Evolutionary conservation across 805 yeast species (phyloP), one percentile per base, ranked within the genome.

Genomic region (Deakozyma indianensis): DNA sequence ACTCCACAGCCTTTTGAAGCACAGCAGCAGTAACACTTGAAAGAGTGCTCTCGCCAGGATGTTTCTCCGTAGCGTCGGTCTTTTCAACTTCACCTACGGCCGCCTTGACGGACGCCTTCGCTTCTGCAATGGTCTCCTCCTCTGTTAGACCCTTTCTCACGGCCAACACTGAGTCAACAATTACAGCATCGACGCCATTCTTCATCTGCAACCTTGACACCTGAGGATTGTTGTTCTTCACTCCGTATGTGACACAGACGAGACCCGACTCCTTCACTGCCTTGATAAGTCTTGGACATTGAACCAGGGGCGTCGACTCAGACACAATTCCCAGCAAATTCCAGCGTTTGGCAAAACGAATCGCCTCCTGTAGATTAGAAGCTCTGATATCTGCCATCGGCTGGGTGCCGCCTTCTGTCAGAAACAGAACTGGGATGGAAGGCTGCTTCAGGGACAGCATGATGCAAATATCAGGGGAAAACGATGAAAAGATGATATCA

Each of bases 131-230:
- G 5, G 29, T 28, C 22, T 44, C 49, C 21, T 45, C 53, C 9
- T 27, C 46, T 3, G 75, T 74, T 50, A 88, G 69, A 4, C 84
- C 95, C 54, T 81, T 81, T 58, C 95, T 71, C n/a, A 88, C 94
- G 0, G 95, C 96, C 56, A 88, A 69, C 1, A 90, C 97, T 46
- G 85, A 80, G 63, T 90, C 97, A 2, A 85, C 96, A 64, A 90
- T 90, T n/a, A 90, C 96, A 0, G 98, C 98, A 68, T 90, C 97
- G 11, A 90, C 95, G 5, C 97, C 97, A 2, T 94, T 88, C 51
- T 77, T 78, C 80, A 90, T 80, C 62, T 90, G 96, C 47, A 83
- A 67, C 53, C 77, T 78, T 23, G 94, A 87, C 50, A 78, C 78
- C 47, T 76, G 86, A 0, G 96, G 95, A 28, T 77, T 78, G 56